phyloP scores from a whole-genome alignment of 2,329 filamentous ascomycete species.

The Karstenula rhodostoma region DNA sequence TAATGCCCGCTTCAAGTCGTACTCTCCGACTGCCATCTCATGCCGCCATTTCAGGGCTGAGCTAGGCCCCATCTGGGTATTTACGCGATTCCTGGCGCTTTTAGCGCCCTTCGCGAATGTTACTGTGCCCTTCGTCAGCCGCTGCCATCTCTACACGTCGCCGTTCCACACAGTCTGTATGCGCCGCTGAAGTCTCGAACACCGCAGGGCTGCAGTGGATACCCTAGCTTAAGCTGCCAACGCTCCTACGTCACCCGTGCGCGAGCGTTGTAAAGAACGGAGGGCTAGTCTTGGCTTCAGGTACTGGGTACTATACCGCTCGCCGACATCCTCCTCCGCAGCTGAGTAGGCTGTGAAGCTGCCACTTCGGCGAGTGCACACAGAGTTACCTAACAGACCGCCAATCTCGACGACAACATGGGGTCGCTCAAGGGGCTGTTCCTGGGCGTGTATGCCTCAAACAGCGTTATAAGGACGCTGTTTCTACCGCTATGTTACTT shows the following conservation, averaged over 20 bases:
- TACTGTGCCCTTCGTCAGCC: conserved; percentile 22
- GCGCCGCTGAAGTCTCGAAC: conserved; percentile 2
- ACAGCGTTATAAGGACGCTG: conserved; percentile 40
- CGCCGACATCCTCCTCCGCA: conserved; percentile 11
- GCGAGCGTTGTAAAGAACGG: neutral
- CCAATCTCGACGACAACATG: conserved; percentile 26
- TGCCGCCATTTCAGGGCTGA: neutral
- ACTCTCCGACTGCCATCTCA: neutral
- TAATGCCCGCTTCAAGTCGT: conserved; percentile 7
- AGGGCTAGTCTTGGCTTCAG: conserved; percentile 10
- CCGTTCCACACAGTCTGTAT: conserved; percentile 13
- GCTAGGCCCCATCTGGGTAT: conserved; percentile 1
- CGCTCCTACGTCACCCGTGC: conserved; percentile 10
- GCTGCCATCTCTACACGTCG: conserved; percentile 13
- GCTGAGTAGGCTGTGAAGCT: conserved; percentile 11
- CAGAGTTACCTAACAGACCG: conserved; percentile 12
- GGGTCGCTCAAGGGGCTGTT: conserved; percentile 43
- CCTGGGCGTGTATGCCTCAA: conserved; percentile 44
- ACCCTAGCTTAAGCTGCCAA: neutral
- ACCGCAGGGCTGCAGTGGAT: conserved; percentile 1
- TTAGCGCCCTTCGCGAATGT: conserved; percentile 30
- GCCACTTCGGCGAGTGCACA: conserved; percentile 8
- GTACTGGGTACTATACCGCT: conserved; percentile 7
- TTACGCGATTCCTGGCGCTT: conserved; percentile 23
- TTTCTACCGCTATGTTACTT: conserved; percentile 47